A percentile compares a stretch with the other conserved stretches of the same genome.
phyloP scores from a whole-genome alignment of 2,329 filamentous ascomycete genomes.

The Colletotrichum sp. region DNA sequence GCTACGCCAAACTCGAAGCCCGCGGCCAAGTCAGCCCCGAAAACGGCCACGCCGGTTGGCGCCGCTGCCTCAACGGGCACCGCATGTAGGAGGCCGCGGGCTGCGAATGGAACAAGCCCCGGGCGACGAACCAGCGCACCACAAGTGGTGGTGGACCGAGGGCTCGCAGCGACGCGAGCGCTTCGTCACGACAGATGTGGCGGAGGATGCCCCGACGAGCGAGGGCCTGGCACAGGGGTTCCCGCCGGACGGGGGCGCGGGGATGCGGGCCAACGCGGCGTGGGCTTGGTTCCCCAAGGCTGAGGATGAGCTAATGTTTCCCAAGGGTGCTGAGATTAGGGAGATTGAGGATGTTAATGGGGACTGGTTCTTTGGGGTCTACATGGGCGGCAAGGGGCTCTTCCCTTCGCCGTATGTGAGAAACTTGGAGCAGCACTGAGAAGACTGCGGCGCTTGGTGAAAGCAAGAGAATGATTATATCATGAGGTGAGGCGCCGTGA shows the following conservation, averaged over 20 bases:
- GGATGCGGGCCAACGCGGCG: constrained; percentile 65
- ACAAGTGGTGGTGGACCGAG: constrained; percentile 59
- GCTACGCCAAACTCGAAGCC: constrained; percentile 73
- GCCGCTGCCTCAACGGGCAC: constrained; percentile 80
- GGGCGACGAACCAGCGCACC: constrained; percentile 33
- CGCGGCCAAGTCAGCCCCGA: constrained; percentile 71
- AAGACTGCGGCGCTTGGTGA: background rate
- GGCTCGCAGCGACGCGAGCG: constrained; percentile 45
- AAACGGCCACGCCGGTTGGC: constrained; percentile 83
- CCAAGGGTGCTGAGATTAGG: constrained; percentile 78
- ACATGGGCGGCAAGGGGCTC: constrained; percentile 79
- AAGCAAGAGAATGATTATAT: background rate
- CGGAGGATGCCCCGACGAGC: constrained; percentile 43
- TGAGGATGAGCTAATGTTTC: constrained; percentile 82
- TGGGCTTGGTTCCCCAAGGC: constrained; percentile 80
- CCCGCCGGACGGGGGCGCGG: constrained; percentile 78
- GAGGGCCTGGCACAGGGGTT: constrained; percentile 47
- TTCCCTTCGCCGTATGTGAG: constrained; percentile 82
- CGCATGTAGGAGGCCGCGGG: constrained; percentile 84
- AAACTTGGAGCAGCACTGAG: constrained; percentile 37
- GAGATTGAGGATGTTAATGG: constrained; percentile 89
- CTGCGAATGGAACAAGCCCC: constrained; percentile 64
- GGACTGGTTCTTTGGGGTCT: constrained; percentile 88
- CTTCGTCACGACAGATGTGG: constrained; percentile 57
- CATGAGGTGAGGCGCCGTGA: background rate